Evolutionary conservation across 768 basidiomycete genomes (phyloP).

Genomic region (Symmetrospora coprosmae): DNA sequence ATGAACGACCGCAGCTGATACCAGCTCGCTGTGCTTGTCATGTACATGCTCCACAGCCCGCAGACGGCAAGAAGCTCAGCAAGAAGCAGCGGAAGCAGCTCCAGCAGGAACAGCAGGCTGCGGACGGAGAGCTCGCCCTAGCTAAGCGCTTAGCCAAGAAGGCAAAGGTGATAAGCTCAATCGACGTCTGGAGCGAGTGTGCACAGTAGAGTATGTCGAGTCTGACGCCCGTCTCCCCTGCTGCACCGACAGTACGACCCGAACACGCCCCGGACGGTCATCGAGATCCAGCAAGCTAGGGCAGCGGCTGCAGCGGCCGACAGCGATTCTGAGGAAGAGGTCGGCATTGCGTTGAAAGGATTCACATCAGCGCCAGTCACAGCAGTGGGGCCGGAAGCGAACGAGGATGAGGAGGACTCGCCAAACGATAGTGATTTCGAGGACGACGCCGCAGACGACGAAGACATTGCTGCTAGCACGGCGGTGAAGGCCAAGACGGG

Average conservation of each 20-base stretch:
- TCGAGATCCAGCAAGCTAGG: slow-evolving; percentile 44
- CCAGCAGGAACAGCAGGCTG: slow-evolving; percentile 46
- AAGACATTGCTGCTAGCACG: slow-evolving; percentile 22
- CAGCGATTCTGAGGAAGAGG: slow-evolving; percentile 35
- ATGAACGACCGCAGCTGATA: background rate
- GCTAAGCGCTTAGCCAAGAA: slow-evolving; percentile 50
- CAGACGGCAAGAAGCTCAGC: slow-evolving; percentile 34
- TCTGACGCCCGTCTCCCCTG: too few relatives aligned
- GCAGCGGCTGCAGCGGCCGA: slow-evolving; percentile 31
- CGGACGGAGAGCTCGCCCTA: slow-evolving; percentile 51
- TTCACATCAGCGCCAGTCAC: too few relatives aligned
- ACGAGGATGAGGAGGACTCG: slow-evolving; percentile 34
- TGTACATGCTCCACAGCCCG: background rate
- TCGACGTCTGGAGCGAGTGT: background rate
- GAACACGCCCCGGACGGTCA: slow-evolving; percentile 61
- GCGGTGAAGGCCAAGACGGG: slow-evolving; percentile 14
- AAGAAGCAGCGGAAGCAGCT: slow-evolving; percentile 66
- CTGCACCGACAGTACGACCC: slow-evolving; percentile 88
- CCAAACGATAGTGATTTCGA: slow-evolving; percentile 33
- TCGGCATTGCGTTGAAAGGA: slow-evolving; percentile 33
- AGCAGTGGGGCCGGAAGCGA: slow-evolving; percentile 39
- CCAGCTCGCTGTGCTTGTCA: background rate
- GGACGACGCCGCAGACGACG: slow-evolving; percentile 29
- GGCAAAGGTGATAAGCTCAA: slow-evolving; percentile 71
- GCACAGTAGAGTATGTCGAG: background rate